Evolutionary conservation across 495 filamentous ascomycete species (phyloP).

Genomic region (Penicillium goetzii): DNA sequence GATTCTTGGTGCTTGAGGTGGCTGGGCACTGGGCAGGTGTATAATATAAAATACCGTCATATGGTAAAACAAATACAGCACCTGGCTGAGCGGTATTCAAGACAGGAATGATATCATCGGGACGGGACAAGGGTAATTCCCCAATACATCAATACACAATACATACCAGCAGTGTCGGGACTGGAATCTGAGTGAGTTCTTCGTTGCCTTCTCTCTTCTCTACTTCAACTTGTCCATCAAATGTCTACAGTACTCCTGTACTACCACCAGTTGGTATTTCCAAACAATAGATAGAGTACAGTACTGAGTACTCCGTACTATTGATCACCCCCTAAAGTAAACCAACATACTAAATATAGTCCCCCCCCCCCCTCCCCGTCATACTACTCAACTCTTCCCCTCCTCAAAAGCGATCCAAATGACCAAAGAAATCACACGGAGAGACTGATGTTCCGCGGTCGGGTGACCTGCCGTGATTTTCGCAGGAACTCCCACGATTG

Average conservation of each 20-base stretch:
- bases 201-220: not conserved
- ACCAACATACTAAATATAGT: not conserved
- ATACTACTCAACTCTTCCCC: not conserved
- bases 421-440: not conserved
- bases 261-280: not conserved
- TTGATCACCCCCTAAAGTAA: not conserved
- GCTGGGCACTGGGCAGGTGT: not conserved
- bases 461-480: constrained; percentile 31
- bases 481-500: constrained; percentile 27
- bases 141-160: not conserved
- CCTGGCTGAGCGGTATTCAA: not conserved
- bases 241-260: not conserved
- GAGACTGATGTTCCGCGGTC: constrained; percentile 27
- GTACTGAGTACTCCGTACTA: not conserved
- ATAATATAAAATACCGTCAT: not conserved
- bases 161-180: not conserved
- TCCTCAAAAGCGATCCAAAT: not conserved
- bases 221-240: not conserved
- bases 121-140: not conserved
- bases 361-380: not conserved
- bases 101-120: not conserved
- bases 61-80: not conserved
- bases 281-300: not conserved
- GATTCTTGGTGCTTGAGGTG: constrained; percentile 2
- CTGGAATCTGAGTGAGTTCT: not conserved